phyloP scores from a whole-genome alignment of 768 basidiomycete genomes.

The Calvatia gigantea region DNA sequence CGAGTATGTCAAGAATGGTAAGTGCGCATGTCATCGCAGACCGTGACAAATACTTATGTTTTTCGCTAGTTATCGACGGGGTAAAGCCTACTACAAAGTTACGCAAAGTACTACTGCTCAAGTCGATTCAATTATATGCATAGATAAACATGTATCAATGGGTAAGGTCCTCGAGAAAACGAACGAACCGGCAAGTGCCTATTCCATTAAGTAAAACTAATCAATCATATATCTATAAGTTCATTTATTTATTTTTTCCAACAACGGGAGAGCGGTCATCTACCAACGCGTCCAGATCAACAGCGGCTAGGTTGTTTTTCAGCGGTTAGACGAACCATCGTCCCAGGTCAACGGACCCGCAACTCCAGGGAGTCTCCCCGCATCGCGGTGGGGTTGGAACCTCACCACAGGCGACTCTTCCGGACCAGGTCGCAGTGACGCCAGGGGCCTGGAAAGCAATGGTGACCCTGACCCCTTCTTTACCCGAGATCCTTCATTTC shows the following conservation, averaged over 20 bases:
- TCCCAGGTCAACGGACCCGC: not conserved
- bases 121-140: slow-evolving; percentile 6
- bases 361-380: not conserved
- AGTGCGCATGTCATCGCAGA: not conserved
- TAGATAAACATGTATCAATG: not conserved
- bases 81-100: not conserved
- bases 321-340: slow-evolving; percentile 1
- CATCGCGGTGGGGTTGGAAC: slow-evolving; percentile 6
- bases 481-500: not conserved
- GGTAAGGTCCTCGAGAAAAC: not conserved
- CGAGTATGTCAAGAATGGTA: not conserved
- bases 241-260: not conserved
- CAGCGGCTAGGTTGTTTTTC: not conserved
- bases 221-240: slow-evolving; percentile 9
- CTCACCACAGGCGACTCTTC: slow-evolving; percentile 16
- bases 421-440: not conserved
- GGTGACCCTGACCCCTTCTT: slow-evolving; percentile 1
- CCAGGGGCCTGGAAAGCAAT: not conserved
- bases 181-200: not conserved
- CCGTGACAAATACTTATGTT: not conserved
- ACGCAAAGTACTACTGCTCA: slow-evolving; percentile 2
- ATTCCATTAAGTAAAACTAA: slow-evolving; percentile 6
- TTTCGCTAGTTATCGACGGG: not conserved
- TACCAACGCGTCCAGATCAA: not conserved
- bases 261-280: not conserved